phyloP scores from a whole-genome alignment of 495 filamentous ascomycete species.

The Tuber microsphaerosporum region DNA sequence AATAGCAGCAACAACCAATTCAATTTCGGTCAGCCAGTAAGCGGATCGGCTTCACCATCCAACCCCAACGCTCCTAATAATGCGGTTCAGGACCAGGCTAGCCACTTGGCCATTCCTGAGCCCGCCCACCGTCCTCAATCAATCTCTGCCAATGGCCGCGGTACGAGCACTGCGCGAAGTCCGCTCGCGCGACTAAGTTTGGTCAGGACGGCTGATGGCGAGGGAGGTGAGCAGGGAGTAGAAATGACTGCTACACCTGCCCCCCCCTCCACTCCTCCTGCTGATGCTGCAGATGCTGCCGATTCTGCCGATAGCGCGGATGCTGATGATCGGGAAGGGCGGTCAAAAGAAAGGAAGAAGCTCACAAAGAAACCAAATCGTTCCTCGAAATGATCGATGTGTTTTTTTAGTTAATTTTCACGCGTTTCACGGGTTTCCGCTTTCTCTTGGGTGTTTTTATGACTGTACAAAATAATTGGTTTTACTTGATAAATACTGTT shows the following conservation, averaged over 20 bases:
- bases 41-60: constrained; percentile 27
- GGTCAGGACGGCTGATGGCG: constrained; percentile 36
- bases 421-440: background rate
- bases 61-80: constrained; percentile 11
- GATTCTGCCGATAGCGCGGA: no score
- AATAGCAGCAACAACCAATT: constrained; percentile 32
- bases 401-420: background rate
- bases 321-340: constrained; percentile 35
- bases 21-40: constrained; percentile 34
- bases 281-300: constrained; percentile 9
- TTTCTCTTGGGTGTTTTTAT: background rate
- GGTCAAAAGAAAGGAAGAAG: constrained; percentile 39
- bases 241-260: constrained; percentile 25
- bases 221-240: constrained; percentile 34
- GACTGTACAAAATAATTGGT: constrained; percentile 5
- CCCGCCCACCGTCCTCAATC: constrained; percentile 21
- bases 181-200: constrained; percentile 39
- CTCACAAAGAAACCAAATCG: constrained; percentile 35
- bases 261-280: constrained; percentile 4
- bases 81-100: constrained; percentile 10
- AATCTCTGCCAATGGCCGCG: constrained; percentile 17
- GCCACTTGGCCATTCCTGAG: constrained; percentile 36
- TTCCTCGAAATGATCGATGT: constrained; percentile 19
- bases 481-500: constrained; percentile 2
- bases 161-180: constrained; percentile 34